Evolutionary conservation across 805 yeast species (phyloP).

Genomic region (Nakazawaea laoshanensis): DNA sequence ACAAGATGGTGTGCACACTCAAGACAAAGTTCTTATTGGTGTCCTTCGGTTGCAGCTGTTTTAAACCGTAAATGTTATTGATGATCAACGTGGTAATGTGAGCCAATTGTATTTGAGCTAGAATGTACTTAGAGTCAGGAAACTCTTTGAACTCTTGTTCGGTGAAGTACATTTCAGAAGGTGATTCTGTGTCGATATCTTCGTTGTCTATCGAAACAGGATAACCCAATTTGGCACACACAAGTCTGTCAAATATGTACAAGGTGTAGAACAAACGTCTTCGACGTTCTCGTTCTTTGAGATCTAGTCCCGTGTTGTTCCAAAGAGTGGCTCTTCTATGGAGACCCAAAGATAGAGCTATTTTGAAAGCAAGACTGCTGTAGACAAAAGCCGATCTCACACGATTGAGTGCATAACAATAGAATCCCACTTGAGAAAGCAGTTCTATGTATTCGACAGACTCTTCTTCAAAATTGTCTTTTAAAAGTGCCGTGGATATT

Average conservation of each 20-base stretch:
- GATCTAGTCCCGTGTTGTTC: slow-evolving; percentile 8
- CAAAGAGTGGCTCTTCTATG: slow-evolving; percentile 9
- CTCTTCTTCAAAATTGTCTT: slow-evolving; percentile 9
- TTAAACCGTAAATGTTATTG: slow-evolving; percentile 9
- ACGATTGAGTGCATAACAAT: slow-evolving; percentile 9
- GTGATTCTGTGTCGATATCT: slow-evolving; percentile 71
- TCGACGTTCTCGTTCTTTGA: slow-evolving; percentile 29
- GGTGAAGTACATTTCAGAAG: slow-evolving; percentile 20
- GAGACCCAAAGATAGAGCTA: slow-evolving; percentile 7
- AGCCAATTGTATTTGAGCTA: slow-evolving; percentile 10
- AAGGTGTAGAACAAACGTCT: slow-evolving; percentile 31
- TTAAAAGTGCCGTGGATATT: slow-evolving; percentile 3
- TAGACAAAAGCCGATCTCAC: slow-evolving; percentile 7
- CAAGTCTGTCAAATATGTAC: slow-evolving; percentile 49
- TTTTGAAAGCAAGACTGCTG: slow-evolving; percentile 6
- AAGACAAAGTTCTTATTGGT: slow-evolving; percentile 4
- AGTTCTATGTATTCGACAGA: slow-evolving; percentile 9
- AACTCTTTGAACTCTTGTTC: slow-evolving; percentile 7
- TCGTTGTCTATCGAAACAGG: slow-evolving; percentile 75
- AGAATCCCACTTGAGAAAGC: slow-evolving; percentile 7
- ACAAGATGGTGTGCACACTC: slow-evolving; percentile 8
- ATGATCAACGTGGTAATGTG: slow-evolving; percentile 4
- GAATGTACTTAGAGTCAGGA: slow-evolving; percentile 8
- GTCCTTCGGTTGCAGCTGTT: slow-evolving; percentile 1
- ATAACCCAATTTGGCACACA: slow-evolving; percentile 76